Evolutionary conservation across 176 grass and related monocot genomes (phyloP).

Genomic region (Neostapfia colusana): DNA sequence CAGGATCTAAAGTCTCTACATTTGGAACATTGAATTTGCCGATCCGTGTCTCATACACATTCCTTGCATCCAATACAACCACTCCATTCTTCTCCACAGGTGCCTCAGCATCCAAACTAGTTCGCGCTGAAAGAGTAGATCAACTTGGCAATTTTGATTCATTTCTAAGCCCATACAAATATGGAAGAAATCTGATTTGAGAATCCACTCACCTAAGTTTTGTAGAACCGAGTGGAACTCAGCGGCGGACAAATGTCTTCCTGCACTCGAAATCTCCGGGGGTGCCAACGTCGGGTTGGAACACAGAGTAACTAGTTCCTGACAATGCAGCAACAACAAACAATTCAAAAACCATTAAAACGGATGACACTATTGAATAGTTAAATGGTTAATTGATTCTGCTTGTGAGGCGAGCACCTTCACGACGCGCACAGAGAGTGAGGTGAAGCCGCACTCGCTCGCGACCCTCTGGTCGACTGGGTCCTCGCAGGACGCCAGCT

Average conservation of each 20-base stretch:
- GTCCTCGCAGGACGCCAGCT: slow-evolving; percentile 72
- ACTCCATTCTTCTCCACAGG: slow-evolving; percentile 45
- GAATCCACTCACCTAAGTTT: slow-evolving; percentile 53
- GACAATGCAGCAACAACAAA: slow-evolving; percentile 26
- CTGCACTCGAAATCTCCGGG: slow-evolving; percentile 58
- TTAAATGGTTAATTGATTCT: not conserved
- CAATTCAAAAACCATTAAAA: not conserved
- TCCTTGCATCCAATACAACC: slow-evolving; percentile 78
- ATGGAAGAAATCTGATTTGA: not conserved
- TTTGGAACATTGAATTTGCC: slow-evolving; percentile 84
- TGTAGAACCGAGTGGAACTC: slow-evolving; percentile 80
- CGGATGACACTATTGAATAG: not conserved
- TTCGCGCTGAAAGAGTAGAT: slow-evolving; percentile 8
- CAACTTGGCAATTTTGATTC: not conserved
- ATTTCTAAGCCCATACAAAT: not conserved
- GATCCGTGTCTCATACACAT: slow-evolving; percentile 89
- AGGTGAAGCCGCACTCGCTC: slow-evolving; percentile 80
- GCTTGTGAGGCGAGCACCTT: slow-evolving; percentile 45
- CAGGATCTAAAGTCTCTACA: slow-evolving; percentile 66
- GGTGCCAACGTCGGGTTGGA: slow-evolving; percentile 45
- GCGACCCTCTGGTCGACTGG: slow-evolving; percentile 59
- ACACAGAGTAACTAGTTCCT: slow-evolving; percentile 89
- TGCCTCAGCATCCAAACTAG: slow-evolving; percentile 26
- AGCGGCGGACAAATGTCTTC: slow-evolving; percentile 59
- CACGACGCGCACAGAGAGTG: slow-evolving; percentile 73